Base-by-base conservation (phyloP, 2,329 filamentous ascomycete species). In the Pezizomycotina sp. region DNA sequence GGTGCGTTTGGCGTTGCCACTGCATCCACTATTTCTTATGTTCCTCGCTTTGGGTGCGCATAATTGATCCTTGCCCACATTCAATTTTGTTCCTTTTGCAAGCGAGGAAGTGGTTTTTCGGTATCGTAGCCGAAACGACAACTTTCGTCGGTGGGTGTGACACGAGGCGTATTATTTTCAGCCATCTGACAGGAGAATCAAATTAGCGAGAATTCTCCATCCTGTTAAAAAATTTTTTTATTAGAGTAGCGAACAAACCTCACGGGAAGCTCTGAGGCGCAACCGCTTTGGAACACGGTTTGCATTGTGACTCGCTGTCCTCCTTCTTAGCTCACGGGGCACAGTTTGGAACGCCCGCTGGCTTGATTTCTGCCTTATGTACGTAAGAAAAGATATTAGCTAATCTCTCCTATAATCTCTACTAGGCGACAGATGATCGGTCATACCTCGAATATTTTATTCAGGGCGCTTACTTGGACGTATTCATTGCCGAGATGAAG, bases 231-330 rank as follows among this genome's bases (percentile, higher is more conserved):
- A n/a, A n/a, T n/a, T 12, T 27, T 14, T 20, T 28, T 10, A 7
- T 10, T 12, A 12, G 13, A 4, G 26, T 27, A 29, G 32, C 10
- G 18, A 20, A 48, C 54, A 28, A 50, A 66, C 63, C 63, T 77
- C 72, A 54, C 64, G 63, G 50, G 63, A 68, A 1, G 82, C 83
- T 48, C 77, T 68, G 24, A 60, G 60, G 37, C 77, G 69, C 52
- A 95, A 59, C 45, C 82, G 64, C 53, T 75, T 77, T 2, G 89
- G 89, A 10, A 98, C 76, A 45, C 77, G 71, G 59, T 86, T 92
- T 22, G 79, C 78, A 66, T 98, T 93, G 59, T 98, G 89, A 56
- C 83, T 92, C 13, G 86, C 89, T 0, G 86, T 92, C 50, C 89
- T 68, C 47, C 89, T 67, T 47, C 89, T 67, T 67, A 98, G 61